Conservation (phyloP, 208 protist species). For the Naegleria gruberi region DNA sequence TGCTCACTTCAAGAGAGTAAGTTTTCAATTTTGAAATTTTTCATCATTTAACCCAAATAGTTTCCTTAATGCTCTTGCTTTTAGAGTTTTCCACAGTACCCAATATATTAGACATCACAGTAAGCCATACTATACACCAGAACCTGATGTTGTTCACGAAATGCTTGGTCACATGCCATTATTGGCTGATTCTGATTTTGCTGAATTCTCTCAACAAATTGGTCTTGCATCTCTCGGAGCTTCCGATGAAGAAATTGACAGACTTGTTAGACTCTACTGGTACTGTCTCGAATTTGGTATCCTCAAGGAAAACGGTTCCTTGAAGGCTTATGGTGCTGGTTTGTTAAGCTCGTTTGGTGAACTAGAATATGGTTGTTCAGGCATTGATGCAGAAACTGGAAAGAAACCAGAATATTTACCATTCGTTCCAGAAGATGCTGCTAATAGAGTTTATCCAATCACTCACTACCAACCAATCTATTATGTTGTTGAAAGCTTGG, state of each 20-base stretch:
- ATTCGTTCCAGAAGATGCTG: conserved; percentile 55
- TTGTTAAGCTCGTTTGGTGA: conserved; percentile 85
- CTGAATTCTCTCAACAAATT: conserved; percentile 90
- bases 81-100: conserved; percentile 89
- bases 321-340: conserved; percentile 83
- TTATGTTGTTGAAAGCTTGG: conserved; percentile 81
- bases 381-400: background rate
- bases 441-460: conserved; percentile 69
- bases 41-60: conserved; percentile 79
- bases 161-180: conserved; percentile 88
- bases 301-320: conserved; percentile 49
- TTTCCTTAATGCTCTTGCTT: conserved; percentile 88
- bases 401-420: conserved; percentile 15
- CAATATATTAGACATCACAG: conserved; percentile 91
- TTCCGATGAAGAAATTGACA: conserved; percentile 76
- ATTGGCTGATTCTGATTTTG: conserved; percentile 87
- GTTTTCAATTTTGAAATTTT: too few relatives aligned
- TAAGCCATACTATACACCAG: conserved; percentile 87
- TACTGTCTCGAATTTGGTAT: conserved; percentile 92
- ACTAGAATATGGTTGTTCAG: conserved; percentile 56
- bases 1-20: conserved; percentile 84
- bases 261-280: conserved; percentile 84
- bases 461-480: conserved; percentile 84
- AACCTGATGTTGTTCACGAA: conserved; percentile 89
- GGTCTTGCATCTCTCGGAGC: conserved; percentile 89